Conservation (phyloP, 2,329 filamentous ascomycete genomes). For the Aspergillus costaricaensis region DNA sequence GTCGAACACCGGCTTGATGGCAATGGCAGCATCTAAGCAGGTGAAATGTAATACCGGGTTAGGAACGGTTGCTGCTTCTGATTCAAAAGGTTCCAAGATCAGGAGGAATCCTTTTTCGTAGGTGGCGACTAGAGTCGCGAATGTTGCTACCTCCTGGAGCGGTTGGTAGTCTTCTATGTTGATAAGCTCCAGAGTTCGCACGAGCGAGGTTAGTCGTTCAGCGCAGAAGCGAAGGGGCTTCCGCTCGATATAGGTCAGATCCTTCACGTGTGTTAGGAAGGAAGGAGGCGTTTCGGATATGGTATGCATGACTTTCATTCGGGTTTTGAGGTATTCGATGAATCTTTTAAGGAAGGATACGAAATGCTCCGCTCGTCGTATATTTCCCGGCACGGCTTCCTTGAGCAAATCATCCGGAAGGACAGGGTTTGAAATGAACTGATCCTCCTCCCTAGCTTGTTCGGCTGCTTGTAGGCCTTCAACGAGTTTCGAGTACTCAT, state of each 20-base stretch:
- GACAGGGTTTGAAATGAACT: slow-evolving; percentile 95
- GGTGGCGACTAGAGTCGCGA: slow-evolving; percentile 91
- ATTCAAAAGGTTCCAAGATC: slow-evolving; percentile 96
- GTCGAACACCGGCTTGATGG: slow-evolving; percentile 96
- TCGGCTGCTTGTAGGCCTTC: slow-evolving; percentile 87
- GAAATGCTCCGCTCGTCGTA: slow-evolving; percentile 93
- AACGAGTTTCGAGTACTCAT: slow-evolving; percentile 92
- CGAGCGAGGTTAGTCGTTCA: slow-evolving; percentile 88
- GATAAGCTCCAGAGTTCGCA: slow-evolving; percentile 90
- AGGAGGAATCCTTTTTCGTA: slow-evolving; percentile 96
- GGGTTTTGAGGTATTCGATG: slow-evolving; percentile 95
- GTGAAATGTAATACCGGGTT: slow-evolving; percentile 98
- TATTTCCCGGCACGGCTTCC: slow-evolving; percentile 95
- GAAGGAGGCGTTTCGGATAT: slow-evolving; percentile 96
- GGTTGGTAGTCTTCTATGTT: slow-evolving; percentile 98
- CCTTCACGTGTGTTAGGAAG: slow-evolving; percentile 88
- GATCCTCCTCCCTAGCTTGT: slow-evolving; percentile 86
- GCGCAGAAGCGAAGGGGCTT: slow-evolving; percentile 93
- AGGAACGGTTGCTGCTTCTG: slow-evolving; percentile 89
- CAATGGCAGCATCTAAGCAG: slow-evolving; percentile 94
- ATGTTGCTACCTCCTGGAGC: slow-evolving; percentile 94
- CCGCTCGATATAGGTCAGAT: slow-evolving; percentile 96
- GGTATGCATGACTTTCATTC: slow-evolving; percentile 97
- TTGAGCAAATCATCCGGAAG: slow-evolving; percentile 91
- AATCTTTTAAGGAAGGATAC: slow-evolving; percentile 93